Conservation (phyloP, 202 grass and related monocot species). For the Cymbopogon flexuosus region DNA sequence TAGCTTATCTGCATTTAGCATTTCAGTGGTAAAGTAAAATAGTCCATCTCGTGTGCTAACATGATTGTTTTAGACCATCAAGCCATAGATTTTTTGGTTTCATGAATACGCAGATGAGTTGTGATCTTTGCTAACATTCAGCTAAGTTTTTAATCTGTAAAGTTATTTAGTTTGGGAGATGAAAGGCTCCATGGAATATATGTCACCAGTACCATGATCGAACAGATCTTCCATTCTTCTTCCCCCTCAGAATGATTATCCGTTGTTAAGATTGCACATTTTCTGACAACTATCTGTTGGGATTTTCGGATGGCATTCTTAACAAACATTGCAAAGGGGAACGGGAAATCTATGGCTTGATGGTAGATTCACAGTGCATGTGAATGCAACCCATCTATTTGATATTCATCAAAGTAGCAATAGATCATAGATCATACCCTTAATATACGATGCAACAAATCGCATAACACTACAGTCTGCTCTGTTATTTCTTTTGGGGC, state of each 20-base stretch:
- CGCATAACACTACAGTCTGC: not conserved
- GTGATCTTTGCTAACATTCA: no score
- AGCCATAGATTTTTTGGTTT: no score
- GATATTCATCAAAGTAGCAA: not conserved
- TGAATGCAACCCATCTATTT: not conserved
- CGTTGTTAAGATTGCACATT: not conserved
- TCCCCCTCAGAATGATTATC: not conserved
- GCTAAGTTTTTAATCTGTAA: no score
- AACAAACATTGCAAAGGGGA: not conserved
- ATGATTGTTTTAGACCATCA: no score
- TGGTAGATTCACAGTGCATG: not conserved
- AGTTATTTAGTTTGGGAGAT: no score
- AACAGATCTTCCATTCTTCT: not conserved
- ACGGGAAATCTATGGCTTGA: not conserved
- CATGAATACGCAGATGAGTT: no score
- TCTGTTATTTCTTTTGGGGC: not conserved
- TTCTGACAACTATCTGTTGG: not conserved
- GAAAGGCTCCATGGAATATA: not conserved
- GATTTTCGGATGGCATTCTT: not conserved
- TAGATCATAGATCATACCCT: not conserved
- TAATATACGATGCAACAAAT: not conserved
- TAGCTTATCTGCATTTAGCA: not conserved
- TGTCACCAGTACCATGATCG: not conserved
- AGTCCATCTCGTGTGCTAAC: no score
- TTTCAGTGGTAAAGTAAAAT: not conserved